Evolutionary conservation across 1,284 basidiomycete species (phyloP), one percentile per base, ranked within the genome.

Genomic region (Termitomyces sp.): DNA sequence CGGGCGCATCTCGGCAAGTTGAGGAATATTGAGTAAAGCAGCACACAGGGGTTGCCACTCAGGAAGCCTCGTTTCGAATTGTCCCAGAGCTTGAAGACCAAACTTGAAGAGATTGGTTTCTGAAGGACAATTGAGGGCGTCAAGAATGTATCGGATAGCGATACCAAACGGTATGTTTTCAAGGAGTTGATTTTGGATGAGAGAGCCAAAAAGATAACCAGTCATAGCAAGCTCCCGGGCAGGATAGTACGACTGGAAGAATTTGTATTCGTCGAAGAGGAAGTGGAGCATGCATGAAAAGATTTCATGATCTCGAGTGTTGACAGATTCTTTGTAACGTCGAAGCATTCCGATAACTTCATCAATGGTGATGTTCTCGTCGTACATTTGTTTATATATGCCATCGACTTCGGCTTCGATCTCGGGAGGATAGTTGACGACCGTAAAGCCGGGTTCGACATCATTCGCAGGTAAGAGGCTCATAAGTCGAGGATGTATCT

Each of bases 221-320:
- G 97, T 99, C 86, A 99, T 94, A 43, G 88, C 86, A 46, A 99
- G 81, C 74, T 99, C 94, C 59, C 94, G 91, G 30, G 91, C 81
- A 13, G 97, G 97, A 67, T 99, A 96, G 68, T 82, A 94, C 50
- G 92, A 90, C 68, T 97, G 93, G 83, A 99, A 98, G 79, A 98
- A 99, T 68, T 95, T 94, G 83, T 98, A 98, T 77, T 99, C 97
- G 83, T 99, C 97, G 72, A 99, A 99, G 52, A 99, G 84, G 75
- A 98, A 97, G 75, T 98, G 95, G 50, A 99, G 86, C 84, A 98
- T 96, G 81, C 95, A 98, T 12, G 95, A 97, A 68, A 99, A 98
- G 57, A 98, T 85, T 74, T 99, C 93, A 68, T 95, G 93, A 64
- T 98, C 94, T 59, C 88, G 86, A 39, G 85, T 70, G 64, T 90